phyloP scores from a whole-genome alignment of 345 rosid species.

The Eucalyptus pumila region DNA sequence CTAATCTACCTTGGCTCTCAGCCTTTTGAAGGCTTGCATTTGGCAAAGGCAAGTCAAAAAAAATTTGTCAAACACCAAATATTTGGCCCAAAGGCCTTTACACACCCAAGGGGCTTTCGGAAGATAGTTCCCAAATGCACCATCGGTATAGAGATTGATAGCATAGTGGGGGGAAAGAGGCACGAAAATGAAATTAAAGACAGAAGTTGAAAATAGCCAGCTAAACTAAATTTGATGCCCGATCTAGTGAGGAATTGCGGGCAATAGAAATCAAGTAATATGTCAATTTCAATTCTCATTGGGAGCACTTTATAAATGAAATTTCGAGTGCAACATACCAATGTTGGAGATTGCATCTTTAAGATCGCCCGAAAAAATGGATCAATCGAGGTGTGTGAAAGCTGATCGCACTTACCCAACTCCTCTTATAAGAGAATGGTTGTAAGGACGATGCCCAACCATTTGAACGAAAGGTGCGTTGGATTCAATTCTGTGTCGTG shows the following conservation, averaged over 20 bases:
- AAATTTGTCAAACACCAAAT: no score
- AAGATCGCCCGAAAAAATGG: not conserved
- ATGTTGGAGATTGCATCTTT: not conserved
- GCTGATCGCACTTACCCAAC: not conserved
- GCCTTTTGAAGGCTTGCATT: no score
- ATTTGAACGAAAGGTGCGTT: not conserved
- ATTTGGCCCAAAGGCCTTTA: no score
- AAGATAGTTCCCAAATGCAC: no score
- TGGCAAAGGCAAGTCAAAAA: no score
- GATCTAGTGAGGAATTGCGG: rapidly evolving
- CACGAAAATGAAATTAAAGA: not conserved
- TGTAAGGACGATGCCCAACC: not conserved
- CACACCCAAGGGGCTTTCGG: no score
- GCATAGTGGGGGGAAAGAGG: not conserved
- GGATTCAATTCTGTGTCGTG: not conserved
- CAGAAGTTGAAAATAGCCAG: not conserved
- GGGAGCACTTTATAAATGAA: not conserved
- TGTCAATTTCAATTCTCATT: not conserved
- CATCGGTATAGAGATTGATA: not conserved
- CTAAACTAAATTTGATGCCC: not conserved
- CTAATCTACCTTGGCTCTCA: no score
- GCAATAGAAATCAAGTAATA: not conserved
- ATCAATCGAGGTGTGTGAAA: not conserved
- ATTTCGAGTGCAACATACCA: not conserved
- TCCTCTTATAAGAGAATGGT: not conserved